Conservation (phyloP, 345 rosid species). For the Eucalyptus decipiens region DNA sequence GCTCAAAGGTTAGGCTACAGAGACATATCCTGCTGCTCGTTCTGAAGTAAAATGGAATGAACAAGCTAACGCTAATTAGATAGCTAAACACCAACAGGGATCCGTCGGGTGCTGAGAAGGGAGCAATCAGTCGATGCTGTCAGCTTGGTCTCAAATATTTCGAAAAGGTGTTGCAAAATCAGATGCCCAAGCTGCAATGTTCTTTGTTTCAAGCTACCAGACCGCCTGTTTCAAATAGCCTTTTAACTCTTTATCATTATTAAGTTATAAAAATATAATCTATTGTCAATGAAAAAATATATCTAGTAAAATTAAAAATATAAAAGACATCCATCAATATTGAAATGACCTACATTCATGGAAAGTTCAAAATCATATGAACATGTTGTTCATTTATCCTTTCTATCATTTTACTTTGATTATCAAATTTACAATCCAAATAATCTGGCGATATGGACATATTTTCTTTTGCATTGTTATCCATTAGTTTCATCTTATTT, state of each 20-base stretch:
- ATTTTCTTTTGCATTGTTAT: background rate
- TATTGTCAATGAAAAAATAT: no score
- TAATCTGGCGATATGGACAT: background rate
- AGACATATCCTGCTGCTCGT: background rate
- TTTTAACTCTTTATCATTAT: no score
- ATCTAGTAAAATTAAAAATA: no score
- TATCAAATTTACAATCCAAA: background rate
- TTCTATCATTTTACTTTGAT: no score
- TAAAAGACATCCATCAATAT: no score
- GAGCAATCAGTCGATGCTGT: background rate
- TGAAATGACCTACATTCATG: no score
- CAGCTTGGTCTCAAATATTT: background rate
- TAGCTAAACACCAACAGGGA: background rate
- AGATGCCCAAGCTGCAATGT: background rate
- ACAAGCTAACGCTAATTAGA: background rate
- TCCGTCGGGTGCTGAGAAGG: background rate
- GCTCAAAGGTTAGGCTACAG: background rate
- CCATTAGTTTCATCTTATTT: background rate
- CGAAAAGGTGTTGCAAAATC: background rate
- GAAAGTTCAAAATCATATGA: no score
- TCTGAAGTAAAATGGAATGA: background rate
- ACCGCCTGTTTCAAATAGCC: background rate
- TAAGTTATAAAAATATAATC: no score
- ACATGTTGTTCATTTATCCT: no score
- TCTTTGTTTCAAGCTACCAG: background rate